A percentile compares a stretch with the other conserved stretches of the same genome.
phyloP scores from a whole-genome alignment of 352 stramenopile genomes.

The Globisporangium sylvaticum region DNA sequence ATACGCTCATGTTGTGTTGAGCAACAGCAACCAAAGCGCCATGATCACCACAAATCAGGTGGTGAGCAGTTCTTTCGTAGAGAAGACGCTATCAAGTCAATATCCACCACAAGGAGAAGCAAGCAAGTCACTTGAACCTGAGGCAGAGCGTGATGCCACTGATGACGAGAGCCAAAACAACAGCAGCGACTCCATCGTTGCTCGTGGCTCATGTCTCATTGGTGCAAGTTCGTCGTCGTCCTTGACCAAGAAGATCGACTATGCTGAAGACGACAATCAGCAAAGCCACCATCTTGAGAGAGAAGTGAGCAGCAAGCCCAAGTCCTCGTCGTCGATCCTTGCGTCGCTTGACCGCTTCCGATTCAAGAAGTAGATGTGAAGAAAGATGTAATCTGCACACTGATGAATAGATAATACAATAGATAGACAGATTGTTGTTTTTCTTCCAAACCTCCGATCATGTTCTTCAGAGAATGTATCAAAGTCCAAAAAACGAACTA shows the following conservation, averaged over 20 bases:
- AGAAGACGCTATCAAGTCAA: neutral
- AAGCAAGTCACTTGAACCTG: neutral
- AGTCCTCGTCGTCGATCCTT: slow-evolving; percentile 6
- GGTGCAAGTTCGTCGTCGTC: neutral
- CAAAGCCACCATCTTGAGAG: neutral
- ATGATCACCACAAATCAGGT: neutral
- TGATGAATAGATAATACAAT: neutral
- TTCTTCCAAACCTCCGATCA: neutral
- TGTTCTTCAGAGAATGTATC: neutral
- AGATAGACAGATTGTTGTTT: neutral
- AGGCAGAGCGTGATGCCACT: neutral
- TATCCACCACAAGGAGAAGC: neutral
- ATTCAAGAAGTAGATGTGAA: slow-evolving; percentile 17
- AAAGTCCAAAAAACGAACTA: neutral
- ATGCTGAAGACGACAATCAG: slow-evolving; percentile 3
- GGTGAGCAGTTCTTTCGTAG: neutral
- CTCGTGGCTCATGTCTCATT: slow-evolving; percentile 2
- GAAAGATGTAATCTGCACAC: neutral
- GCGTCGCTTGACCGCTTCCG: slow-evolving; percentile 22
- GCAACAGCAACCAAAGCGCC: neutral
- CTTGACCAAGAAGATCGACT: neutral
- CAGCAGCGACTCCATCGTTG: neutral
- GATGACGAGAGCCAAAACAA: neutral
- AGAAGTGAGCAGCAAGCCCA: neutral
- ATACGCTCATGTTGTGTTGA: slow-evolving; percentile 16